Percentiles rank a stretch among this genome's conserved stretches.
Evolutionary conservation across 2,329 filamentous ascomycete species (phyloP).

Genomic region (Trichoderma sp.): DNA sequence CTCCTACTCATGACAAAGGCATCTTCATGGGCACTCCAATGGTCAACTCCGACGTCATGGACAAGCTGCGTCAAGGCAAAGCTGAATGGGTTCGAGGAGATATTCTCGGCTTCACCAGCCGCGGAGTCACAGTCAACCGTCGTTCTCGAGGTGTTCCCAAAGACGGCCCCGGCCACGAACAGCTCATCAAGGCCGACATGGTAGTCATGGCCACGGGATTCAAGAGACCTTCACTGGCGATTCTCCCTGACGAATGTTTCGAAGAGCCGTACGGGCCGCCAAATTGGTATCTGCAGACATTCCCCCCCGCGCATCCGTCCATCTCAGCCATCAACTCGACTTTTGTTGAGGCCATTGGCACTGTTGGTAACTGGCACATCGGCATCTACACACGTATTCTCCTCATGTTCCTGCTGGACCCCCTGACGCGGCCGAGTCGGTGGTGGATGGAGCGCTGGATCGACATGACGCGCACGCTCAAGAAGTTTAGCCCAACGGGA

Average conservation of each 20-base stretch:
- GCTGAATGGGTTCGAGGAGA: constrained; percentile 82
- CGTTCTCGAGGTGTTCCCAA: constrained; percentile 71
- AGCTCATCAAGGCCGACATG: constrained; percentile 69
- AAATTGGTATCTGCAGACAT: constrained; percentile 87
- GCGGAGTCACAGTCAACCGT: constrained; percentile 67
- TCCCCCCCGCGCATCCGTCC: constrained; percentile 70
- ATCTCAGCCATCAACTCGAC: constrained; percentile 82
- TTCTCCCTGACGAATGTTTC: constrained; percentile 73
- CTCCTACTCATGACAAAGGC: constrained; percentile 64
- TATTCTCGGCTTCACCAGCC: constrained; percentile 63
- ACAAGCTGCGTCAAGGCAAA: constrained; percentile 67
- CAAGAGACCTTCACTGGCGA: constrained; percentile 68
- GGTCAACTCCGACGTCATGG: constrained; percentile 80
- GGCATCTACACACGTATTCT: constrained; percentile 85
- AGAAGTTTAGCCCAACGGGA: constrained; percentile 65
- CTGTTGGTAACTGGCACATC: constrained; percentile 84
- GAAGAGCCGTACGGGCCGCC: constrained; percentile 71
- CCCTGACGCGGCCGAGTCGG: constrained; percentile 66
- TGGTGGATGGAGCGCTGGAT: constrained; percentile 85
- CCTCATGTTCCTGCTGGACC: constrained; percentile 82
- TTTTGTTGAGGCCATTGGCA: constrained; percentile 76
- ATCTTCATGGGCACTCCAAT: constrained; percentile 84
- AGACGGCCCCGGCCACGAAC: constrained; percentile 67
- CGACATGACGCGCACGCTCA: constrained; percentile 74
- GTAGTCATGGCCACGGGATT: constrained; percentile 83